These are phyloP conservation scores for Phtheirospermum japonicum DNA, from an alignment of 257 asterid genomes.

Conservation along the genomic window DNA sequence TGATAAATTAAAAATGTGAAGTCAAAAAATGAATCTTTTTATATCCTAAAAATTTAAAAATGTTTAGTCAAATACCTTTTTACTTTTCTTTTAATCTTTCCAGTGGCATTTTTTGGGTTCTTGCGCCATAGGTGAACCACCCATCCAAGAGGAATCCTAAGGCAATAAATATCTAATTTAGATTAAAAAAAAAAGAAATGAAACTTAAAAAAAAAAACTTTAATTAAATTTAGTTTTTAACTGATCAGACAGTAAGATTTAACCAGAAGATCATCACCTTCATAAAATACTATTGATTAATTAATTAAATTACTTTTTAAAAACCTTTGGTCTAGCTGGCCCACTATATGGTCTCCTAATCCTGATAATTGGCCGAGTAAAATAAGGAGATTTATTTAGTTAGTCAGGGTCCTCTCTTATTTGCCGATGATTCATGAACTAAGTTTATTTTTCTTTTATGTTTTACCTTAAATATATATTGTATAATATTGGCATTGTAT, in stretches of 20 bases:
- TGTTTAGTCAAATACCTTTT: constrained; percentile 33
- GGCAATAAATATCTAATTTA: background rate
- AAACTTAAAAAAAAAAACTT: no score
- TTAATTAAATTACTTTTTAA: background rate
- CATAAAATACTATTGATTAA: constrained; percentile 12
- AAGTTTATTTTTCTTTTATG: no score
- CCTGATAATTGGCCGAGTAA: no score
- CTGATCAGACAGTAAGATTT: background rate
- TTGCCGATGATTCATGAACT: no score
- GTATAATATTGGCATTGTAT: no score
- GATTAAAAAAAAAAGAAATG: background rate
- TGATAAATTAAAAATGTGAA: constrained; percentile 5
- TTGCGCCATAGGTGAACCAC: constrained; percentile 35
- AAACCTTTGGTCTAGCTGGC: constrained; percentile 20
- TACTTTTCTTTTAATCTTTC: constrained; percentile 20
- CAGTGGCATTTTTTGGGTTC: constrained; percentile 31
- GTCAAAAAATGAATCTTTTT: constrained; percentile 29
- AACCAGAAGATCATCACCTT: background rate
- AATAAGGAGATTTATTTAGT: no score
- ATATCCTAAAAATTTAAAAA: constrained; percentile 27
- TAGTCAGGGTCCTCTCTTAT: no score
- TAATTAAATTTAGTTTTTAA: background rate
- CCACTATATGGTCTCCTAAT: constrained; percentile 14
- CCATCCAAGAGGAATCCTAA: constrained; percentile 38
- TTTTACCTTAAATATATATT: no score